Base-by-base conservation (phyloP, 1,139 yeast species). In the Lodderomyces orthopsilosis region DNA sequence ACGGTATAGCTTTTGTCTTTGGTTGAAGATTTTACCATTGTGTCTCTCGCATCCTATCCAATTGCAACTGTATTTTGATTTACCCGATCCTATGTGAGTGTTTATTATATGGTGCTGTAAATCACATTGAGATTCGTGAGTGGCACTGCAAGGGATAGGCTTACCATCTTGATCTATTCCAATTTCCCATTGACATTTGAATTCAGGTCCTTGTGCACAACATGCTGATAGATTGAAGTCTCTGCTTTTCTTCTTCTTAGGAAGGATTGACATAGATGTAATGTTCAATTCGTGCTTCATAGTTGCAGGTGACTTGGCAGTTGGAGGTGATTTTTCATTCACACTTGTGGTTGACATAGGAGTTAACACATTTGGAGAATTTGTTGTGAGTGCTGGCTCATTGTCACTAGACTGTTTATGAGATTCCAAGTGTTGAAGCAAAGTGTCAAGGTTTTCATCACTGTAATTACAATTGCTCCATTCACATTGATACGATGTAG, bases 21-120 rank as follows among this genome's bases (percentile, higher is more conserved):
- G 98, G 14, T 77, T 66, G 57, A 93, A 93, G 1, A 75, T 74
- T 50, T 79, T 75, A 10, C 78, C 78, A 19, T 72, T 66, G 38
- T 70, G 70, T 38, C 97, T 77, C 15, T 76, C 77, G 61, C 98
- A 93, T 2, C 80, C 85, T 6, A 73, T 63, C 98, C 98, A 93
- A 41, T 64, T 56, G 59, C 98, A 93, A 22, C 63, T 59, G 55
- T 93, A 91, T 19, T 68, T 64, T 1, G 85, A 76, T 57, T 84
- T 77, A 1, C 96, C 91, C 10, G 84, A 76, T 2, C 87, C 87
- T 14, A 91, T 70, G 59, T 93, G 98, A 13, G 64, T 73, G 2
- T 68, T 63, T 9, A 81, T 74, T 13, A 93, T 58, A 61, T 93
- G 98, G 3, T 76, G 70, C 41, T 89, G 89, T 40, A 93, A 68